phyloP scores from a whole-genome alignment of 2,329 filamentous ascomycete species.

The Penicillium sp. region DNA sequence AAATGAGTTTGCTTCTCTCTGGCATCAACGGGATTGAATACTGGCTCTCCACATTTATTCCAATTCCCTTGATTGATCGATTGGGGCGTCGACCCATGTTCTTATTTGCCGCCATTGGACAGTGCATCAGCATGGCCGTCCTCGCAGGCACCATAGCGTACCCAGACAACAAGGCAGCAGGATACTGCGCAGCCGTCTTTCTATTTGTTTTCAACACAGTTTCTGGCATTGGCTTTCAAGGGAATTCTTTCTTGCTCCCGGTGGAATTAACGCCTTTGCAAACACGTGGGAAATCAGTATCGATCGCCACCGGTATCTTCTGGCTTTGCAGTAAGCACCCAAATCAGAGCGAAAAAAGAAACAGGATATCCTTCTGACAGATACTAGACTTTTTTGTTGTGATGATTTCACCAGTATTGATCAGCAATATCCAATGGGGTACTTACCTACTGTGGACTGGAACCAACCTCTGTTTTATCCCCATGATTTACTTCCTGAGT shows the following conservation, averaged over 20 bases:
- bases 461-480: constrained; percentile 4
- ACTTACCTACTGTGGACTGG: constrained; percentile 4
- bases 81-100: neutral
- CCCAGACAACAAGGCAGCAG: neutral
- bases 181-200: neutral
- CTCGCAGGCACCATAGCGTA: constrained; percentile 1
- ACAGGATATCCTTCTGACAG: no score
- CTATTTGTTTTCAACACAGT: constrained; percentile 4
- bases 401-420: constrained; percentile 4
- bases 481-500: constrained; percentile 5
- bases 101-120: neutral
- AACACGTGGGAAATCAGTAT: constrained; percentile 36
- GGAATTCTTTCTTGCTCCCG: neutral
- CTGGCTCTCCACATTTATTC: constrained; percentile 3
- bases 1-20: neutral
- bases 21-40: constrained; percentile 3
- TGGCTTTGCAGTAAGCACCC: neutral
- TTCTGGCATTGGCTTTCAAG: constrained; percentile 1
- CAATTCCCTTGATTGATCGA: constrained; percentile 3
- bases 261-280: constrained; percentile 4
- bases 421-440: neutral
- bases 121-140: constrained; percentile 5
- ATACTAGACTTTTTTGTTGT: constrained; percentile 3
- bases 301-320: neutral
- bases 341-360: no score